phyloP scores from a whole-genome alignment of 2,329 filamentous ascomycete genomes.

The Karstenula rhodostoma region DNA sequence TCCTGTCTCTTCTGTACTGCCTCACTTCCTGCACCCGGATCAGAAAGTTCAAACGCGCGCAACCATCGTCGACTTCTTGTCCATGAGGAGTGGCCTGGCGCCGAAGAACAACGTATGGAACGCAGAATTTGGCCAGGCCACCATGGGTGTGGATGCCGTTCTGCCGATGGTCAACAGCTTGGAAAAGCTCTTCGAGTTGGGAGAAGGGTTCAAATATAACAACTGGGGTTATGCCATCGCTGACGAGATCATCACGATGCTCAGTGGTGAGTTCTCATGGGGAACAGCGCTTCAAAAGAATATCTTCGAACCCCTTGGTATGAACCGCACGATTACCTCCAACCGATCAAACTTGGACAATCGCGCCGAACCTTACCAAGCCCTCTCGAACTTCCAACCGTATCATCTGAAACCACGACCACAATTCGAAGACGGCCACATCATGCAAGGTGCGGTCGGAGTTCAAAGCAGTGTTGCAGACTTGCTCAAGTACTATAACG shows the following conservation, averaged over 20 bases:
- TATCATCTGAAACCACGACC: too few species aligned
- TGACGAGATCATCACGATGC: background rate
- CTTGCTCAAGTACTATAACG: background rate
- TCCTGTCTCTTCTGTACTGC: constrained; percentile 2
- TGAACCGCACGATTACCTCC: background rate
- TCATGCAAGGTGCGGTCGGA: constrained; percentile 1
- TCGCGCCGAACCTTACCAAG: background rate
- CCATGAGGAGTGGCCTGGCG: background rate
- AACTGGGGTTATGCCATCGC: background rate
- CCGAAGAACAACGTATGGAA: constrained; percentile 6
- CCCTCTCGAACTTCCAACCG: background rate
- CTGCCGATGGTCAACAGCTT: too few species aligned
- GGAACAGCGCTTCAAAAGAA: background rate
- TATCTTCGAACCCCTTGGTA: background rate
- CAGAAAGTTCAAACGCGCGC: background rate
- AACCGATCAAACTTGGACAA: background rate
- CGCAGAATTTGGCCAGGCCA: background rate
- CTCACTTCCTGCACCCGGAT: background rate
- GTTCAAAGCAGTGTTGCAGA: background rate
- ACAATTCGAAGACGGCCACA: constrained; percentile 1
- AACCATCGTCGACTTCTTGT: background rate
- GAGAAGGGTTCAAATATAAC: constrained; percentile 10
- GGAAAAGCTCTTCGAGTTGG: background rate
- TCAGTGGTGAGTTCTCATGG: background rate
- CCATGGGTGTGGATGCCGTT: too few species aligned